These are phyloP conservation scores for Penicillium subrubescens DNA, from an alignment of 495 filamentous ascomycete genomes.

Conservation along the genomic window DNA sequence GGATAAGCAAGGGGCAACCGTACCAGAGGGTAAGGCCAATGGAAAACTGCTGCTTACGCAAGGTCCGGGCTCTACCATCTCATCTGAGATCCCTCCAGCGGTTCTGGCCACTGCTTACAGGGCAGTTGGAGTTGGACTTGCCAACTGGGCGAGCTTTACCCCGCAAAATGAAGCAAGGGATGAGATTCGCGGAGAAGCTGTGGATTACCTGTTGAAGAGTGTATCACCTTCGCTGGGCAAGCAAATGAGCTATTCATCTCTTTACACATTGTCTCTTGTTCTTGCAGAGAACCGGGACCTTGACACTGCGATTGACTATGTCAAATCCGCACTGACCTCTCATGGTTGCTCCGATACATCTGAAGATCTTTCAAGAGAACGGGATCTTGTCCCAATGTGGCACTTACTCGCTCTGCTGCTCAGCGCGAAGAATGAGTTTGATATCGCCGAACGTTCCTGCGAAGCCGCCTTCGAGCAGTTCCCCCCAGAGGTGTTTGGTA, in stretches of 20 bases:
- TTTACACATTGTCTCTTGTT: slow-evolving; percentile 77
- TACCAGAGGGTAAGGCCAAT: slow-evolving; percentile 38
- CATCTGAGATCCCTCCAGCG: slow-evolving; percentile 47
- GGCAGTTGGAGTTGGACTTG: slow-evolving; percentile 79
- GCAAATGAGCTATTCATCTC: slow-evolving; percentile 64
- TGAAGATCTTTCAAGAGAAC: slow-evolving; percentile 37
- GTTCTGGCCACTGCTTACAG: slow-evolving; percentile 71
- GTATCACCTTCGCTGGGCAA: slow-evolving; percentile 64
- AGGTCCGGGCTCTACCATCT: slow-evolving; percentile 23
- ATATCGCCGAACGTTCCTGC: slow-evolving; percentile 75
- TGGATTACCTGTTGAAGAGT: slow-evolving; percentile 70
- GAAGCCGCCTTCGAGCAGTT: slow-evolving; percentile 91
- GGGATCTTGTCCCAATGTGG: slow-evolving; percentile 59
- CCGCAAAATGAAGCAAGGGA: slow-evolving; percentile 67
- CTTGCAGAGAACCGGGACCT: slow-evolving; percentile 81
- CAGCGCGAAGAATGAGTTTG: slow-evolving; percentile 83
- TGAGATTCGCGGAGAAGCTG: slow-evolving; percentile 70
- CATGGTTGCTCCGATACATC: slow-evolving; percentile 31
- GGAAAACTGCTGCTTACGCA: slow-evolving; percentile 26
- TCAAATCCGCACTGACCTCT: slow-evolving; percentile 62
- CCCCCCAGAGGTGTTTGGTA: slow-evolving; percentile 55
- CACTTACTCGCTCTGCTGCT: slow-evolving; percentile 85
- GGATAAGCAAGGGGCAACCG: slow-evolving; percentile 42
- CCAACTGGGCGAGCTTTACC: slow-evolving; percentile 82
- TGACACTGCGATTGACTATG: slow-evolving; percentile 71